Evolutionary conservation across 1,284 basidiomycete species (phyloP).

Genomic region (Cutaneotrichosporon cyanovorans): DNA sequence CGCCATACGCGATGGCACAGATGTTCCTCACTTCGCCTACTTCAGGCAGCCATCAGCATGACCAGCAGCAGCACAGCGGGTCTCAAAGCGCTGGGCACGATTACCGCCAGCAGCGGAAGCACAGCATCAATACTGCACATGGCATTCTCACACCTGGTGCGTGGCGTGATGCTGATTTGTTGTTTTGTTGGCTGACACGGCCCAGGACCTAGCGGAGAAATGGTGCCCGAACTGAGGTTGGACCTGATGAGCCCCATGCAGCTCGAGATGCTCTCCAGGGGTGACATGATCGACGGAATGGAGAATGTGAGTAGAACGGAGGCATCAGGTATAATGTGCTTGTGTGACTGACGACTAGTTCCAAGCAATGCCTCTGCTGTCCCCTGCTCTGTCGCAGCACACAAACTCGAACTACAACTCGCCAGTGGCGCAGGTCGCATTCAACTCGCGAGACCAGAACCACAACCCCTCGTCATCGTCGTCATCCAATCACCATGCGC

Average conservation of each 20-base stretch:
- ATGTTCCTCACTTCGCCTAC: constrained; percentile 30
- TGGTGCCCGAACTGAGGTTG: constrained; percentile 30
- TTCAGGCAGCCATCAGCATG: neutral
- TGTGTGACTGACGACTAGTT: constrained; percentile 15
- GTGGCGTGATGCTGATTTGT: constrained; percentile 1
- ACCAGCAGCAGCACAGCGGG: neutral
- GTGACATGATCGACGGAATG: constrained; percentile 24
- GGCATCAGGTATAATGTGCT: too few relatives aligned
- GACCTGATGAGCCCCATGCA: constrained; percentile 43
- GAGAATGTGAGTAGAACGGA: constrained; percentile 35
- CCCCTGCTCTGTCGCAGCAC: constrained; percentile 34
- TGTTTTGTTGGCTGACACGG: neutral
- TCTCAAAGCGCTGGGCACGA: constrained; percentile 7
- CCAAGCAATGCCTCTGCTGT: constrained; percentile 33
- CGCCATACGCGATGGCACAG: constrained; percentile 32
- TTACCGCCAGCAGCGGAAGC: constrained; percentile 8
- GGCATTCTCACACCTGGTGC: constrained; percentile 32
- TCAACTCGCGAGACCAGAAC: constrained; percentile 5
- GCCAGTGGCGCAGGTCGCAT: constrained; percentile 21
- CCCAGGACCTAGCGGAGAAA: constrained; percentile 39
- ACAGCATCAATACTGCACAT: constrained; percentile 4
- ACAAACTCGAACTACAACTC: constrained; percentile 26
- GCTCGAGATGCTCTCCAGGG: constrained; percentile 33
- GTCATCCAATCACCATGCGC: constrained; percentile 17
- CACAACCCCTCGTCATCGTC: neutral